Conservation (phyloP, 345 rosid species). For the Euphorbia peplus region DNA sequence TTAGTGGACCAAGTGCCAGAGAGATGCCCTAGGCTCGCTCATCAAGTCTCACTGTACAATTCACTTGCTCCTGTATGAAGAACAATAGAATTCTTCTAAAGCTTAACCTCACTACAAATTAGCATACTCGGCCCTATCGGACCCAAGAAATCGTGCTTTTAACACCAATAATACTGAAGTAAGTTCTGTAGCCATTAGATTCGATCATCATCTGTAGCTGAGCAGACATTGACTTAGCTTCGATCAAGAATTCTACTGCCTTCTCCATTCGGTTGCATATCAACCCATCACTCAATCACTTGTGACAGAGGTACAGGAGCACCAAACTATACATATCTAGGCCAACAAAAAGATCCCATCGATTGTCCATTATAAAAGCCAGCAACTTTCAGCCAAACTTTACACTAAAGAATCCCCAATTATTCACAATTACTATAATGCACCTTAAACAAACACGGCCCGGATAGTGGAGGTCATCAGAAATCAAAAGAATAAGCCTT, state of each 20-base stretch:
- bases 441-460: not conserved
- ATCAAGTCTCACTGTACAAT: not conserved
- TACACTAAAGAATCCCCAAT: not conserved
- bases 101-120: not conserved
- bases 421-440: not conserved
- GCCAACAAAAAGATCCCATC: not conserved
- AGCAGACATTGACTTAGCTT: not conserved
- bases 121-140: not conserved
- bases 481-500: not conserved
- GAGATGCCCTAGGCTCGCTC: not conserved
- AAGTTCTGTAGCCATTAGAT: not conserved
- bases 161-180: not conserved
- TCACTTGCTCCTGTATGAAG: not conserved
- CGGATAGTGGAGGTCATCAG: not conserved
- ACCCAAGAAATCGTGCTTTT: not conserved
- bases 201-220: not conserved
- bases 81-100: not conserved
- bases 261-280: not conserved
- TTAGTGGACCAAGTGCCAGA: not conserved
- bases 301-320: not conserved
- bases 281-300: not conserved
- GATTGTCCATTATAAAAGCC: not conserved
- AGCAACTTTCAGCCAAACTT: not conserved
- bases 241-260: not conserved
- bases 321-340: not conserved